Base-by-base conservation (phyloP, 192 early-diverging fungal genomes). In the Chytriomyces sp. region DNA sequence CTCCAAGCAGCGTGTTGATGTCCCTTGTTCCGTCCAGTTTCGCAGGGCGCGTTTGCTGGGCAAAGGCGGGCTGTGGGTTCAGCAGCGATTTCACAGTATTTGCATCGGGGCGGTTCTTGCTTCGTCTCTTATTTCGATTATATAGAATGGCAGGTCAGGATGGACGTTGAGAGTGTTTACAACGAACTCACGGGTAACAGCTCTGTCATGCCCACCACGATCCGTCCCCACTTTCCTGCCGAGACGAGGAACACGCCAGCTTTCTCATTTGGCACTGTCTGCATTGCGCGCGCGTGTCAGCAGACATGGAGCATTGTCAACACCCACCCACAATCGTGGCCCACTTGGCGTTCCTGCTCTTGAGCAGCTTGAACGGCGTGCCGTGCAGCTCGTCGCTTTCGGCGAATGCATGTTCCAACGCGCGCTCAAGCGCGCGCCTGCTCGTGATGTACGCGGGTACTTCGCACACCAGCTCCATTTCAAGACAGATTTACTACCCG, bases 211-310 rank as follows among this genome's bases (percentile, higher is more conserved):
- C 66, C 66, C 32, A 69, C 54, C 3, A 53, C n/a, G 36, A 69
- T 69, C 33, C 66, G 54, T 2, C 66, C 66, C 52, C 66, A 69
- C 33, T 56, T 69, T 36, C 66, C 66, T 7, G 66, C 66, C 10
- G 12, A 22, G 36, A 69, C 30, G 2, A 69, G 32, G 31, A 69
- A 69, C 5, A 36, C 5, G 1, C 66, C 66, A 10, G 66, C 66
- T 10, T 17, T 22, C 37, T 69, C 66, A 37, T 37, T 54, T 1
- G 66, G 66, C 17, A 69, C 66, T 5, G 66, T 69, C 10, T 40
- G 12, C 22, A n/a, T 2, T 49, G 44, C 17, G 1, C 44, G 2
- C 17, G 14, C 22, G 22, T 14, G 22, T 49, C 44, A 22, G 14
- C 0, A 2, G 44, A 49, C 44, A 49, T 49, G 44, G 0, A 22